Base-by-base conservation (phyloP, 2,329 filamentous ascomycete species). In the Botrytis fabae region DNA sequence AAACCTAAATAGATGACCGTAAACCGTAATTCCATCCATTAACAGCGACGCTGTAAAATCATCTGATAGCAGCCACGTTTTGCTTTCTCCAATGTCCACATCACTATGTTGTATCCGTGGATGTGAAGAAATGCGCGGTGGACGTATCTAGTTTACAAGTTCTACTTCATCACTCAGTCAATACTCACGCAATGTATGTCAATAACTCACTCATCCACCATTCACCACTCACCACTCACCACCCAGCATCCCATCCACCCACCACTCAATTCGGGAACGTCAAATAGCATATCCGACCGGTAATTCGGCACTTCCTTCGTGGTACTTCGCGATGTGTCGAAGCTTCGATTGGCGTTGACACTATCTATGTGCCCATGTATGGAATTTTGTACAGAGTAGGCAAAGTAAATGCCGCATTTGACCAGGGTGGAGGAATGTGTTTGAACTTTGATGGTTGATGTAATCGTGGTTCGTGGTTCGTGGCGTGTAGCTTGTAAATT, bases 281-380 rank as follows among this genome's bases (percentile, higher is more conserved):
- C 60, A 18, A n/a, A 62, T 62, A 62, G 32, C 32, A n/a, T 25
- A 62, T 14, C 35, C 22, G 60, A 62, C 60, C 35, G 60, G 60
- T n/a, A 40, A 51, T 51, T 18, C 64, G 64, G 64, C 64, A 66
- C 14, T 51, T 38, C 40, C n/a, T 66, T 46, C 44, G 51, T 35
- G 20, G 28, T 18, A n/a, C 25, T n/a, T 25, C n/a, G 40, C 64
- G 4, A 44, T 32, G 20, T 35, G 22, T 66, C 35, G 32, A 51
- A 38, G n/a, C n/a, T 38, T 35, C 9, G 35, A 35, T 62, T 10
- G 22, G 40, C 22, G 35, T 62, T 62, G 22, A n/a, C 42, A 38
- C 46, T n/a, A 59, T 69, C 48, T 57, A 59, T 12, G 44, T 38
- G 25, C 28, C 44, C 62, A 25, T 44, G 51, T 28, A 57, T 57